Evolutionary conservation across 148 eudicot species (phyloP), one percentile per base, ranked within the genome.

Genomic region (Polygonum maritimum): DNA sequence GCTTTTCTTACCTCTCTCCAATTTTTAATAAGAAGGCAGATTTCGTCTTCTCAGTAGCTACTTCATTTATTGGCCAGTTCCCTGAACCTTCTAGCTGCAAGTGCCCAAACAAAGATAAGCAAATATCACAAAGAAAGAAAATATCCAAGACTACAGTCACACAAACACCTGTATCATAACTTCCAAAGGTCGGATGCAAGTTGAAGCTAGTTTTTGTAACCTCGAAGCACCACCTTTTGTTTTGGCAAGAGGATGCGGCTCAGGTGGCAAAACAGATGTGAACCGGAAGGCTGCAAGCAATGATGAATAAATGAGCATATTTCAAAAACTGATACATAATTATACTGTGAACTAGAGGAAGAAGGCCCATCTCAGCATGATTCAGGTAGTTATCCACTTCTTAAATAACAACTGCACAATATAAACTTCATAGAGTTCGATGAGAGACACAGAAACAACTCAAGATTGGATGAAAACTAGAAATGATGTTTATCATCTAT

Each of bases 41-140:
- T 87, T 95, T 95, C 67, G 97, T 95, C 83, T 95, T 95, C 86
- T 95, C 97, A 72, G 95, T 84, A 38, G 91, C 90, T 77, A 84
- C 80, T 75, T 90, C 94, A 85, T 92, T 92, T 93, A 90, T 85
- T 71, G 97, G 98, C 98, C 98, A 95, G 79, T 88, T 92, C 48
- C 98, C 98, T 74, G 98, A 95, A 74, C 98, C 98, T 80, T 95
- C 97, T 84, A 94, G 83, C 98, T 94, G 76, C 73, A 75, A 58
- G 77, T 79, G 79, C 39, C 52, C 33, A 44, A 60, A 31, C 36
- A 65, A 16, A 65, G 71, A 2, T 65, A 15, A 65, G 71, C 41
- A 65, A 65, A 65, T 36, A 65, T n/a, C 44, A 41, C 35, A 19
- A 7, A 65, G 19, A 15, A 41, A 76, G 70, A 40, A 33, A 74